Evolutionary conservation across 1,139 yeast species (phyloP).

Genomic region (Debaryomycetaceae sp.): DNA sequence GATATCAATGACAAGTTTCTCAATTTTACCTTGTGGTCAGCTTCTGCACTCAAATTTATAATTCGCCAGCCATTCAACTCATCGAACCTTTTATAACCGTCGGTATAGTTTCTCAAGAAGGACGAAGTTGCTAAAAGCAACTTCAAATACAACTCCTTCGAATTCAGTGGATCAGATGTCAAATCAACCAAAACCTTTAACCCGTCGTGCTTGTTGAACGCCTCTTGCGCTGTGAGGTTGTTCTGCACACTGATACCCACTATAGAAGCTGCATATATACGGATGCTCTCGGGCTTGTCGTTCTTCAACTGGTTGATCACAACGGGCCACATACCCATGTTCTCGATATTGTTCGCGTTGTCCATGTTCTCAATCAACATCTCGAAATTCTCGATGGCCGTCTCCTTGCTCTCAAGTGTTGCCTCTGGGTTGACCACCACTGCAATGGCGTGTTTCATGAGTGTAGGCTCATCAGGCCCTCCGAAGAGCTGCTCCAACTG

Average conservation of each 20-base stretch:
- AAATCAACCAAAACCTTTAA: conserved; percentile 43
- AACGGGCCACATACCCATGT: conserved; percentile 75
- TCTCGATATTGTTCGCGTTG: conserved; percentile 89
- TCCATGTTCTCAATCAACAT: conserved; percentile 92
- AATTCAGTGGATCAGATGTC: conserved; percentile 19
- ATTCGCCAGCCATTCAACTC: conserved; percentile 61
- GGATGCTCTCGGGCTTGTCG: conserved; percentile 35
- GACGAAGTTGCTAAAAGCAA: conserved; percentile 77
- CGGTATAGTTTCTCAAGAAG: conserved; percentile 65
- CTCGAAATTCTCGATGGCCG: conserved; percentile 88
- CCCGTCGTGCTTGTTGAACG: conserved; percentile 51
- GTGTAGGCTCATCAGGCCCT: conserved; percentile 76
- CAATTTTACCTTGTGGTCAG: conserved; percentile 41
- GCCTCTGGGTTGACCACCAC: conserved; percentile 65
- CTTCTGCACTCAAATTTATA: conserved; percentile 13
- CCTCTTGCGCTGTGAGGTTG: conserved; percentile 70
- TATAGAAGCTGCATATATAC: conserved; percentile 64
- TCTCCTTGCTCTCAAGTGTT: conserved; percentile 57
- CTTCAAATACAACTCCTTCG: conserved; percentile 49
- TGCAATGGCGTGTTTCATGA: conserved; percentile 72
- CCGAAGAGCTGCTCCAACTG: conserved; percentile 77
- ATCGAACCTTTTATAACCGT: conserved; percentile 55
- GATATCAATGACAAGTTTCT: conserved; percentile 57
- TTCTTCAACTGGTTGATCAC: conserved; percentile 50
- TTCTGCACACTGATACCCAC: conserved; percentile 93